Percentiles rank a stretch among this genome's conserved stretches.
phyloP scores from a whole-genome alignment of 352 stramenopile species.

The Globisporangium rhizosaccharum region DNA sequence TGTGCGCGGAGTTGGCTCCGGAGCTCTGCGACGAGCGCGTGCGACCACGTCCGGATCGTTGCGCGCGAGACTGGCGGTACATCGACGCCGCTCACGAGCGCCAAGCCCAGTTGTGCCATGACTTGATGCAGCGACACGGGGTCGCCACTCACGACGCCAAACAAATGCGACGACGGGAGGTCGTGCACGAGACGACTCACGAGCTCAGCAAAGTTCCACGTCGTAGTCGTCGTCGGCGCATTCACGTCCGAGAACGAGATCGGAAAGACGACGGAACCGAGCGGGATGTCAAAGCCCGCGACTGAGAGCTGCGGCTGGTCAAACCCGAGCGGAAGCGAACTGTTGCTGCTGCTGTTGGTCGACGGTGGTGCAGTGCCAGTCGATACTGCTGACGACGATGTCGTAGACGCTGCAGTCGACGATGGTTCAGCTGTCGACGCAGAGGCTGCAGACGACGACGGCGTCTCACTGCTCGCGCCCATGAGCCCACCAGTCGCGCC shows the following conservation, averaged over 20 bases:
- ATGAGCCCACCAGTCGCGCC: slow-evolving; percentile 3
- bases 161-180: slow-evolving; percentile 42
- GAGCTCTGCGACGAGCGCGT: slow-evolving; percentile 39
- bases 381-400: not conserved
- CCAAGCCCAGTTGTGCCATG: slow-evolving; percentile 49
- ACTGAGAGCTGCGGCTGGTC: slow-evolving; percentile 16
- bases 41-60: slow-evolving; percentile 50
- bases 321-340: not conserved
- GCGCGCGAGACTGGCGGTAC: slow-evolving; percentile 52
- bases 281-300: slow-evolving; percentile 25
- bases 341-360: not conserved
- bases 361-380: not conserved
- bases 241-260: slow-evolving; percentile 40
- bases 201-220: slow-evolving; percentile 62
- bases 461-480: not conserved
- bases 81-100: slow-evolving; percentile 54
- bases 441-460: not conserved
- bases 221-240: slow-evolving; percentile 27
- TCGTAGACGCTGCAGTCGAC: not conserved
- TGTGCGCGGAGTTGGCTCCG: slow-evolving; percentile 32
- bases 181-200: slow-evolving; percentile 38
- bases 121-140: slow-evolving; percentile 45
- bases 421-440: not conserved
- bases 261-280: slow-evolving; percentile 52
- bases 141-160: slow-evolving; percentile 45